Percentiles rank a stretch among this genome's conserved stretches.
Conservation (phyloP, 2,329 filamentous ascomycete genomes). For the Calonectria hawksworthii region DNA sequence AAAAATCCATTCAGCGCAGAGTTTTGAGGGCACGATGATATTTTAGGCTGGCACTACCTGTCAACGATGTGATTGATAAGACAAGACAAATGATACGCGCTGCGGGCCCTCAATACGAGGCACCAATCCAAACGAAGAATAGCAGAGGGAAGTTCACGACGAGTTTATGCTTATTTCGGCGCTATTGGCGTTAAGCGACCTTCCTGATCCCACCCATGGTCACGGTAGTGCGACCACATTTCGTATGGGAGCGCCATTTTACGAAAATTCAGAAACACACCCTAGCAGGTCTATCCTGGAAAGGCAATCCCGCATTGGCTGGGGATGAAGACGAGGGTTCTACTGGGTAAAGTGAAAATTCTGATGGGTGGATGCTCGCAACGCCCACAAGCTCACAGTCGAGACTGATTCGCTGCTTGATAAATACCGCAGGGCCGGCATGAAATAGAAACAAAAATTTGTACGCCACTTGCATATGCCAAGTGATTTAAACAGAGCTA, state of each 20-base stretch:
- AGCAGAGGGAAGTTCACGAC: neutral
- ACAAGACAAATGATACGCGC: neutral
- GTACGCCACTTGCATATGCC: neutral
- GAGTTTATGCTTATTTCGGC: neutral
- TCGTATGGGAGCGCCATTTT: neutral
- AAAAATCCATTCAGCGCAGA: neutral
- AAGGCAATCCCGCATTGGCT: neutral
- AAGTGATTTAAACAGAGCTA: neutral
- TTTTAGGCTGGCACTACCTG: neutral
- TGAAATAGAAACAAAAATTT: neutral
- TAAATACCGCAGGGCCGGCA: neutral
- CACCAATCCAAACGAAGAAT: neutral
- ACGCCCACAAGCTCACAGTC: neutral
- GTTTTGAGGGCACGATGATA: neutral
- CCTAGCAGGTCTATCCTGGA: neutral
- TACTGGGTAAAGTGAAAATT: neutral
- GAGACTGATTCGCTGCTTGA: neutral
- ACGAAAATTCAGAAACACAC: neutral
- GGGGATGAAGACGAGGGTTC: neutral
- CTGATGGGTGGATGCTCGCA: neutral
- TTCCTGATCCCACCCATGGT: neutral
- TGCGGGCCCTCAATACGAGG: neutral
- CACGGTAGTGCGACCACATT: neutral
- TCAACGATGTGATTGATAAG: slow-evolving; percentile 1
- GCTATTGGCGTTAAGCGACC: neutral